Percentiles rank a stretch among this genome's conserved stretches.
These are phyloP conservation scores for Echeveria elegans DNA, from an alignment of 164 flowering plant species.

Conservation along the genomic window DNA sequence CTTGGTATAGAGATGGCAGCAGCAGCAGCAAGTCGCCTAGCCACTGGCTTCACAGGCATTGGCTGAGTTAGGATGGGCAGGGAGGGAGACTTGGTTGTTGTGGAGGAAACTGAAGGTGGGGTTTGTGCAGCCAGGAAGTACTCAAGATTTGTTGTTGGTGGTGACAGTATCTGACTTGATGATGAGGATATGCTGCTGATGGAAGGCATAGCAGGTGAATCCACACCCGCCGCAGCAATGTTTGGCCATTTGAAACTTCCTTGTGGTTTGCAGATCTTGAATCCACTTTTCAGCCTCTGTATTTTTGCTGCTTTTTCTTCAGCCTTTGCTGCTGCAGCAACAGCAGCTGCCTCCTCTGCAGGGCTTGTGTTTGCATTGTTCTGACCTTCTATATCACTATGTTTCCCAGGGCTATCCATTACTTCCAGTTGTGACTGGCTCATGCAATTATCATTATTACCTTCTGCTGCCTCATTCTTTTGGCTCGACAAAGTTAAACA, in stretches of 20 bases:
- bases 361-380: background rate
- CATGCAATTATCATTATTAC: background rate
- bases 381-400: background rate
- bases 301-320: constrained; percentile 31
- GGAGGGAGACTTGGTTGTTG: background rate
- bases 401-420: background rate
- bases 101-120: constrained; percentile 2
- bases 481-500: background rate
- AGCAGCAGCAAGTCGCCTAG: background rate
- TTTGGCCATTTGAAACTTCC: constrained; percentile 55
- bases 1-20: background rate
- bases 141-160: background rate
- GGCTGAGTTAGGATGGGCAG: background rate
- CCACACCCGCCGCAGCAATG: constrained; percentile 13
- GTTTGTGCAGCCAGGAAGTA: constrained; percentile 1
- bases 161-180: background rate
- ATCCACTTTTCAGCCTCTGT: constrained; percentile 64
- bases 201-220: background rate
- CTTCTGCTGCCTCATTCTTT: constrained; percentile 2
- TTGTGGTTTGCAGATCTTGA: constrained; percentile 59
- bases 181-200: constrained; percentile 1
- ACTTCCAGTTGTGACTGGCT: background rate
- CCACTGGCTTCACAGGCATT: background rate
- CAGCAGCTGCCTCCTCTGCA: constrained; percentile 8
- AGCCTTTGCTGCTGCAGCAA: too few species aligned